Base-by-base conservation (phyloP, 768 basidiomycete genomes). In the Pisolithus sp. region DNA sequence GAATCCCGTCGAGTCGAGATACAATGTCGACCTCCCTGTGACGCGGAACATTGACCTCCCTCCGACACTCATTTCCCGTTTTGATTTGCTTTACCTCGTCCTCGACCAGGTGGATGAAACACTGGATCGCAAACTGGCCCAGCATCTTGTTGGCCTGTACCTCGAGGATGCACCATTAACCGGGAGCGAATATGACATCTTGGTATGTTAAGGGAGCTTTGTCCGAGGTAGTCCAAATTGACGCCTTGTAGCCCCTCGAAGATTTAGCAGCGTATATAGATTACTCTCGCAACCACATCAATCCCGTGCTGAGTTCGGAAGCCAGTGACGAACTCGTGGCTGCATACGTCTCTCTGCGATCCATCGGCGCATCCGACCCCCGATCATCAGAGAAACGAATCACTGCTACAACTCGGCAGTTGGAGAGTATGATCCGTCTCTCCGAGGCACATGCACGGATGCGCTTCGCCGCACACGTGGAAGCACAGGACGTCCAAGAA, bases 41-140 rank as follows among this genome's bases (percentile, higher is more conserved):
- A 95, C 95, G 0, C 79, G 85, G 48, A 99, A 99, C 70, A 97
- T 99, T 57, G 94, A 98, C 68, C 78, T 99, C 17, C 96, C 96
- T 3, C 96, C 96, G 2, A 99, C 95, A 0, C 78, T 99, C 26
- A 97, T 99, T 57, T 99, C 96, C 41, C 86, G 96, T 59, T 99
- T 99, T 68, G 96, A 99, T 67, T 73, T 99, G 38, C 75, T 99
- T 7, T 99, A 99, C 61, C 83, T 99, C 28, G 90, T 99, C 3
- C 77, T 99, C 30, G 96, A 99, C 70, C 84, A 89, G 62, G 88
- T 95, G 5, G 94, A 99, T 63, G 95, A 98, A 65, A 70, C 75
- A 15, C 71, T 86, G 48, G 96, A 99, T 66, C 76, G 94, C 17
- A 81, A 76, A 58, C 74, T 99, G 23, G 96, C 96, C 0, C 88